Evolutionary conservation across 306 rosid species (phyloP), one percentile per base, ranked within the genome.

Genomic region (Abrus pulchellus): DNA sequence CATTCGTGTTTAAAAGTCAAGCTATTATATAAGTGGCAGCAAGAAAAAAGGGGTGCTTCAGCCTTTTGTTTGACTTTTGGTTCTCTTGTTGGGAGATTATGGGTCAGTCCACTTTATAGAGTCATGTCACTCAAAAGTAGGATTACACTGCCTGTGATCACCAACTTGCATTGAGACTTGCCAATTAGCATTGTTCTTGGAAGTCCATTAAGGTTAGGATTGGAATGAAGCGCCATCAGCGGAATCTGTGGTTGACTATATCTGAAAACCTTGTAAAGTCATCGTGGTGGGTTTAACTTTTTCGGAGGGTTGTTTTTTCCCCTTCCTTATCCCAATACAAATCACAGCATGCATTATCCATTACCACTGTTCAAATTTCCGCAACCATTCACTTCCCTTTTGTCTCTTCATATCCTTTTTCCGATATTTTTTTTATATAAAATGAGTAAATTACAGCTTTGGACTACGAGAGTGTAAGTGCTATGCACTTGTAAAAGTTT

Each of bases 11-110:
- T n/a, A 32, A 77, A 5, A 45, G 81, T 81, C 76, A 67, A 76
- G 76, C 77, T 65, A 73, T 76, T 72, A 78, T 81, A 3, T 75
- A 57, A 64, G 73, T 40, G 38, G 4, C 34, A 66, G 45, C 1
- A 53, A 43, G 83, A 77, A 76, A 69, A 83, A 84, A 73, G 43
- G 73, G 71, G 33, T n/a, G 44, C 50, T 77, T 82, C 69, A 66
- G 66, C 74, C 61, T 38, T 84, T 44, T 72, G 84, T 82, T 45
- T 75, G 76, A 62, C 80, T 77, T 84, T 82, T 77, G 61, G 78
- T 75, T 76, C 8, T 56, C 65, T 59, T 82, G 85, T 53, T 74
- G 79, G 76, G 72, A 36, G 43, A 44, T 49, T 33, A 36, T 34
- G 47, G 62, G 45, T 61, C 9, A 70, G 74, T 47, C 72, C 80